These are phyloP conservation scores for Thelonectria blattea DNA, from an alignment of 2,329 filamentous ascomycete genomes.

Conservation along the genomic window DNA sequence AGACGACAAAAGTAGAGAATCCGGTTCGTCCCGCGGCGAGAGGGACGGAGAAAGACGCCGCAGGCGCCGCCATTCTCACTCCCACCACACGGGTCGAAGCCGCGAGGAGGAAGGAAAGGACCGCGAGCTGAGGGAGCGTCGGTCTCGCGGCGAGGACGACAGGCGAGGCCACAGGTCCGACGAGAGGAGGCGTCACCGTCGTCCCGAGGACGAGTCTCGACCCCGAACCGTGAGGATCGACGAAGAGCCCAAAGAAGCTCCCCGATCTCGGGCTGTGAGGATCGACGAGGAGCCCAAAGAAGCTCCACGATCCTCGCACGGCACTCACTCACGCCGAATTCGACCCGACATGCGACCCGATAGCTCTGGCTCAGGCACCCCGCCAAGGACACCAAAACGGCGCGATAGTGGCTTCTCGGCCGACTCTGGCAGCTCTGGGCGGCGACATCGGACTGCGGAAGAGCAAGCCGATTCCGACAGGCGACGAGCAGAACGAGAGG, in stretches of 20 bases:
- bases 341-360: constrained; percentile 42
- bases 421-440: constrained; percentile 45
- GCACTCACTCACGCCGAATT: constrained; percentile 44
- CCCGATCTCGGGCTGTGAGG: constrained; percentile 22
- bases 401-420: constrained; percentile 55
- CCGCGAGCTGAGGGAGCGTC: constrained; percentile 30
- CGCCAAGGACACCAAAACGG: constrained; percentile 49
- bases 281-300: constrained; percentile 32
- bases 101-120: constrained; percentile 41
- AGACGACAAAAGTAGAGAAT: constrained; percentile 56
- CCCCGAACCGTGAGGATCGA: constrained; percentile 12
- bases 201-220: constrained; percentile 26
- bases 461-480: constrained; percentile 58
- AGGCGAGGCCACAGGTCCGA: constrained; percentile 31
- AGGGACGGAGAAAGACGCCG: constrained; percentile 49
- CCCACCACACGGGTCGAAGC: constrained; percentile 40
- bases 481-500: constrained; percentile 42
- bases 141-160: constrained; percentile 34
- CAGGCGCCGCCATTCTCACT: constrained; percentile 49
- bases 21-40: constrained; percentile 44
- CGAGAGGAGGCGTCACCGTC: constrained; percentile 39
- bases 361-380: constrained; percentile 44
- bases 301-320: constrained; percentile 29
- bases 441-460: constrained; percentile 51
- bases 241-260: constrained; percentile 29